phyloP scores from a whole-genome alignment of 768 basidiomycete genomes.

The Amanita inopinata region DNA sequence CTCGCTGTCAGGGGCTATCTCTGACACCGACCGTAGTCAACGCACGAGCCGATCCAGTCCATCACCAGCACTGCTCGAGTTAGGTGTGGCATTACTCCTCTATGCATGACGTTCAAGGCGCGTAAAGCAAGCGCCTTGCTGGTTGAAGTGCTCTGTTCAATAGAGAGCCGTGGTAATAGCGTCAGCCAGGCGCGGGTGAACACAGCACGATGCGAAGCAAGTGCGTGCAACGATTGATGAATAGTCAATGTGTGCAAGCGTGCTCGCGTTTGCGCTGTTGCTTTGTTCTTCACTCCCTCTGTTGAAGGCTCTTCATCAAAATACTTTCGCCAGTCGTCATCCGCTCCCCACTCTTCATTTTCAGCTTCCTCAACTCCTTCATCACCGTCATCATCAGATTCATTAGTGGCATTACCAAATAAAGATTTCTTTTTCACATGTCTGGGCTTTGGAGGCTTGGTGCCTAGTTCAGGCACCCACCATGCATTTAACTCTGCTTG shows the following conservation, averaged over 20 bases:
- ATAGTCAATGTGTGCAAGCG: slow-evolving; percentile 59
- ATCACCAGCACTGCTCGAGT: slow-evolving; percentile 73
- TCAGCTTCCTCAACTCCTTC: slow-evolving; percentile 23
- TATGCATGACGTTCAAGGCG: slow-evolving; percentile 71
- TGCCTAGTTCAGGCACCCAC: slow-evolving; percentile 66
- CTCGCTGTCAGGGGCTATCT: background rate
- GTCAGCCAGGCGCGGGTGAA: slow-evolving; percentile 78
- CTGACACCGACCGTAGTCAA: slow-evolving; percentile 57
- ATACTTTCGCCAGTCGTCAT: slow-evolving; percentile 76
- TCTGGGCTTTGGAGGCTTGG: slow-evolving; percentile 44
- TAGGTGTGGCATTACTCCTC: slow-evolving; percentile 74
- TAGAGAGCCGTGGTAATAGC: slow-evolving; percentile 51
- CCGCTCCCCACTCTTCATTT: slow-evolving; percentile 26
- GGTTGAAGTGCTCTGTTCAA: slow-evolving; percentile 23
- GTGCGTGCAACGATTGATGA: slow-evolving; percentile 69
- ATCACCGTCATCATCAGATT: slow-evolving; percentile 24
- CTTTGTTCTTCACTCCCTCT: slow-evolving; percentile 21
- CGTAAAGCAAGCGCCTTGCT: slow-evolving; percentile 38
- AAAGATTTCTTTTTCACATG: slow-evolving; percentile 24
- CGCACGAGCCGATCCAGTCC: slow-evolving; percentile 85
- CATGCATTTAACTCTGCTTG: slow-evolving; percentile 60
- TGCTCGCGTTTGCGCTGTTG: slow-evolving; percentile 24
- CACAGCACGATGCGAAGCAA: slow-evolving; percentile 68
- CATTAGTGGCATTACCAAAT: slow-evolving; percentile 22
- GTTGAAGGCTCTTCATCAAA: slow-evolving; percentile 55